A percentile compares a stretch with the other conserved stretches of the same genome.
phyloP scores from a whole-genome alignment of 2,329 filamentous ascomycete species.

The Coccinonectria pachysandricola region DNA sequence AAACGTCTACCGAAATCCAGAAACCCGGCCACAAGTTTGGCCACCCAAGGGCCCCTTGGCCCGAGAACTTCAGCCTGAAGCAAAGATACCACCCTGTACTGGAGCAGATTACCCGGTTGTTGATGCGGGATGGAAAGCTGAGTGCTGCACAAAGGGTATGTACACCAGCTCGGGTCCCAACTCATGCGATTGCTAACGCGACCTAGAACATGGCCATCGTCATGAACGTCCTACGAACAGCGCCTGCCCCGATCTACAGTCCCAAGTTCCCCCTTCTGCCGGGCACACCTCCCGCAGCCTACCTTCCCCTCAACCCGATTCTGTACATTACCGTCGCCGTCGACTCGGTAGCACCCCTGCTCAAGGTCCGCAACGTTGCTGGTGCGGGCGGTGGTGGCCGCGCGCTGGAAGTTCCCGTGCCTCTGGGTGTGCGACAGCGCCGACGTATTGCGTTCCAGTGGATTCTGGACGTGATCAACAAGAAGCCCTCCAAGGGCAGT shows the following conservation, averaged over 20 bases:
- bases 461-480: conserved; percentile 78
- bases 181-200: too few relatives aligned
- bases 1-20: conserved; percentile 8
- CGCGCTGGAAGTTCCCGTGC: conserved; percentile 71
- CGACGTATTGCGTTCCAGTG: conserved; percentile 72
- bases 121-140: conserved; percentile 90
- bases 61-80: conserved; percentile 54
- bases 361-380: conserved; percentile 66
- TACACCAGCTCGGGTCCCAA: conserved; percentile 3
- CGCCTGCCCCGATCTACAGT: conserved; percentile 67
- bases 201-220: conserved; percentile 72
- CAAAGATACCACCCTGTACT: conserved; percentile 79
- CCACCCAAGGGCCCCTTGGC: conserved; percentile 56
- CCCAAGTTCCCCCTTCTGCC: conserved; percentile 62
- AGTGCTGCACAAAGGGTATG: conserved; percentile 78
- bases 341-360: conserved; percentile 82
- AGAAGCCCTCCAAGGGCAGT: conserved; percentile 62
- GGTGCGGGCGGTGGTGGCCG: conserved; percentile 80
- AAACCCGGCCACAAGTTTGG: conserved; percentile 65
- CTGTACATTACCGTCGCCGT: conserved; percentile 83
- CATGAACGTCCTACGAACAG: conserved; percentile 74
- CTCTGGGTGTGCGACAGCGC: conserved; percentile 64
- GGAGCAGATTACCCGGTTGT: conserved; percentile 74
- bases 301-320: conserved; percentile 81
- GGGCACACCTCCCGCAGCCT: conserved; percentile 62